These are phyloP conservation scores for Exsudoporus floridanus DNA, from an alignment of 1,284 basidiomycete genomes.

Conservation along the genomic window DNA sequence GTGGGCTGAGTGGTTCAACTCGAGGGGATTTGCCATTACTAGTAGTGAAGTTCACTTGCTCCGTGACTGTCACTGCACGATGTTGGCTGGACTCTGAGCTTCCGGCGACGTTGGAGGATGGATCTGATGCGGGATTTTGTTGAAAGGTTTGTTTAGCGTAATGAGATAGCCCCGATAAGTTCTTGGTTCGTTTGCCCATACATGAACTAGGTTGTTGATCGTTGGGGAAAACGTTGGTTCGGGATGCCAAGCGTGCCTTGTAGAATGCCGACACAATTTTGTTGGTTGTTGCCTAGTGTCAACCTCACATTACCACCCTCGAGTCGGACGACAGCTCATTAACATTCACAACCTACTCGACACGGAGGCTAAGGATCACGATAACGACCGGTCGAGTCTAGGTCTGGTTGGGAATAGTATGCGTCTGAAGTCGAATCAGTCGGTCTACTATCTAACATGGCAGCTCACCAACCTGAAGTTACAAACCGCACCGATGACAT, in stretches of 20 bases:
- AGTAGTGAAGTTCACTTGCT: not conserved
- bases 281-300: too few relatives aligned
- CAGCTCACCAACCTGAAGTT: constrained; percentile 4
- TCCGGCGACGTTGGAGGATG: constrained; percentile 5
- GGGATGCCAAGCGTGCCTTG: too few relatives aligned
- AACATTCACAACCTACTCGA: not conserved
- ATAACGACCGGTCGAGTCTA: not conserved
- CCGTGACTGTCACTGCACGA: not conserved
- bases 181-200: constrained; percentile 42
- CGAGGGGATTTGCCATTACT: not conserved
- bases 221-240: not conserved
- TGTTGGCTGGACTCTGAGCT: not conserved
- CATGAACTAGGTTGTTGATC: not conserved
- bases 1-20: not conserved
- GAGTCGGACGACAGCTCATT: not conserved
- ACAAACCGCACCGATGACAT: constrained; percentile 7
- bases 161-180: constrained; percentile 50
- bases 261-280: too few relatives aligned
- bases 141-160: constrained; percentile 48
- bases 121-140: constrained; percentile 10
- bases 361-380: not conserved
- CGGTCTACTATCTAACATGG: constrained; percentile 8
- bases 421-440: not conserved
- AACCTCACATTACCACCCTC: too few relatives aligned
- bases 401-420: not conserved